Base-by-base conservation (phyloP, 2,329 filamentous ascomycete genomes). In the Claviceps digitariae region DNA sequence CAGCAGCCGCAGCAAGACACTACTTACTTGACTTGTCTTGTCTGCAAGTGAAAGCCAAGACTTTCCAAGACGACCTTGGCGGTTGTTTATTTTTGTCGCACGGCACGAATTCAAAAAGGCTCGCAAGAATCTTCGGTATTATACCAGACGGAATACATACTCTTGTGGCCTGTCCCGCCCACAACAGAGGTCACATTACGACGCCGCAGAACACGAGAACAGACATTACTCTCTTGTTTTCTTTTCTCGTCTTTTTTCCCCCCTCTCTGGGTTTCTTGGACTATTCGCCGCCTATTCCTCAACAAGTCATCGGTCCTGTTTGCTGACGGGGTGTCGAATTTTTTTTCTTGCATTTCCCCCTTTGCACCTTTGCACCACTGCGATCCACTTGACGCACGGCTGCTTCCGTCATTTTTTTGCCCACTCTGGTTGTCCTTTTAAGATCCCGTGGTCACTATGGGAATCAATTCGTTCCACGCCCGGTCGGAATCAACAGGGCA, bases 401-500 rank as follows among this genome's bases (percentile, higher is more conserved):
- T 48, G 9, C 45, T 21, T 34, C 45, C 17, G 9, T 21, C n/a
- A 27, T 7, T 13, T 15, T 23, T 31, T 34, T 8, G 15, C 0
- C n/a, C 27, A 8, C 27, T 29, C 27, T 29, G 27, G 8, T 29
- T 29, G 27, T 41, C 38, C 21, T 15, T 25, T 25, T 23, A 25
- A 23, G 2, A 13, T 8, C 20, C 12, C 13, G 40, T 15, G 5
- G 27, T 52, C 40, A 53, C 29, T 13, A 55, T 55, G 54, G 44
- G 23, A 17, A 44, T 51, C 25, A 38, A 44, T 21, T 48, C 54
- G 12, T 51, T 53, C 38, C 54, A 48, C 23, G 48, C 51, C 25
- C 29, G 48, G n/a, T 51, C 54, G 20, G 51, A 36, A n/a, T 51
- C 51, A 13, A 48, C 54, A 8, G 23, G 38, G 5, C 54, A 50